Percentiles rank a stretch among this genome's conserved stretches.
Conservation (phyloP, 2,329 filamentous ascomycete genomes). For the Trichothecium roseum region DNA sequence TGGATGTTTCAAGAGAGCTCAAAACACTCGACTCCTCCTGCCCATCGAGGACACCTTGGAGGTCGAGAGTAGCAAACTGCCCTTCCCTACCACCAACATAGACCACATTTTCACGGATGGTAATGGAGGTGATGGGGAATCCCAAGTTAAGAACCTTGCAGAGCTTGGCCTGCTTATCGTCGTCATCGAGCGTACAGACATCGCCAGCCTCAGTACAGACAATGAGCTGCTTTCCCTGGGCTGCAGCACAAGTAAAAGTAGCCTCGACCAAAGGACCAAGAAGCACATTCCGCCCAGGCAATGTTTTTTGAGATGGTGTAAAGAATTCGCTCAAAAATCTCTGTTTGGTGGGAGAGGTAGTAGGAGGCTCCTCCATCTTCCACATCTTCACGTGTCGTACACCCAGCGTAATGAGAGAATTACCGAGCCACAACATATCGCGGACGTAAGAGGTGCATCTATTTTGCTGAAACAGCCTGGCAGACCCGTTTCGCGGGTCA, state of each 20-base stretch:
- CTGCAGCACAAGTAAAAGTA: slow-evolving; percentile 70
- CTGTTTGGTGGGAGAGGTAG: slow-evolving; percentile 53
- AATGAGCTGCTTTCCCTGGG: slow-evolving; percentile 66
- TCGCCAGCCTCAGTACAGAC: slow-evolving; percentile 82
- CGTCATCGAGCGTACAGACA: slow-evolving; percentile 79
- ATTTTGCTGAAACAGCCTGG: slow-evolving; percentile 73
- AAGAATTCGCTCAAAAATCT: slow-evolving; percentile 36
- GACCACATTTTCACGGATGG: slow-evolving; percentile 46
- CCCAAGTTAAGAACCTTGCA: slow-evolving; percentile 53
- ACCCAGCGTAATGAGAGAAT: slow-evolving; percentile 72
- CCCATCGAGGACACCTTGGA: slow-evolving; percentile 36
- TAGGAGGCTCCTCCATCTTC: slow-evolving; percentile 61
- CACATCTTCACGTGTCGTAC: slow-evolving; percentile 90
- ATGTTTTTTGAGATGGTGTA: slow-evolving; percentile 41
- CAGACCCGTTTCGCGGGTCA: slow-evolving; percentile 69
- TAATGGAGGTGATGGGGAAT: slow-evolving; percentile 59
- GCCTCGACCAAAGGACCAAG: slow-evolving; percentile 73
- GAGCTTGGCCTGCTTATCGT: slow-evolving; percentile 60
- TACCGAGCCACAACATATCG: slow-evolving; percentile 86
- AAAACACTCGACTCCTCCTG: slow-evolving; percentile 24
- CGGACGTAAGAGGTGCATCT: slow-evolving; percentile 83
- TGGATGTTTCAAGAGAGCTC: slow-evolving; percentile 23
- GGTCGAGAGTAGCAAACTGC: slow-evolving; percentile 41
- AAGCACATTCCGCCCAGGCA: slow-evolving; percentile 80
- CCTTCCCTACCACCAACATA: slow-evolving; percentile 62